Evolutionary conservation across 495 filamentous ascomycete genomes (phyloP), one percentile per base, ranked within the genome.

Genomic region (Hapsidospora chrysogenum): DNA sequence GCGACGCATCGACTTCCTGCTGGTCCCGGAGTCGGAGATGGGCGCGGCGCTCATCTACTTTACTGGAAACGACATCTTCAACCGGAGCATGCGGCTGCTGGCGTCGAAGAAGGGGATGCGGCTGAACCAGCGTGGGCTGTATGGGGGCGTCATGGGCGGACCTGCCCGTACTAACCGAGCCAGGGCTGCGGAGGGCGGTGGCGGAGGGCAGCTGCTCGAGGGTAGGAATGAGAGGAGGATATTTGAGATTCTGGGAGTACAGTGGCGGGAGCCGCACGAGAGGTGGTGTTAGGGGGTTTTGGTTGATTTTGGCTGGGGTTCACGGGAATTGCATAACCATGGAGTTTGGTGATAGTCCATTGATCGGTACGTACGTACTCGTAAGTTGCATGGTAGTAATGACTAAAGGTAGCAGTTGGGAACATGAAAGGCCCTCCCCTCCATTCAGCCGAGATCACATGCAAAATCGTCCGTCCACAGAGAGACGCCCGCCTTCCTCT

Each of bases 51-150:
- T 95, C 47, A 69, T 97, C 34, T 97, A 97, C 47, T 97, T 95
- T 44, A 95, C 89, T 0, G 89, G 89, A 1, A 92, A 93, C 45
- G 86, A 94, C 47, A 85, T 95, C 33, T 97, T 97, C 60, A 97
- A 97, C 46, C 65, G 87, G 19, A 89, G 81, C 37, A 70, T 95
- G 54, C 56, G 89, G 42, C 54, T 95, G 9, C 58, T 95, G 31
- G 83, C 85, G 17, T 75, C 74, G 20, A 86, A 72, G 61, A 89
- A 84, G 50, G 74, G 75, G 0, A 86, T 92, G 78, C 59, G 79
- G 37, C 47, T 97, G 22, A 95, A 95, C 45, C 86, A 95, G 50
- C 61, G 68, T 14, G 89, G 85, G 1, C 54, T 97, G 32, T 94
- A 75, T 49, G 69, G 63, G 41, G 71, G 89, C 56, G 75, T 84